These are phyloP conservation scores for Castanopsis chinensis DNA, from an alignment of 306 rosid genomes.

Conservation along the genomic window DNA sequence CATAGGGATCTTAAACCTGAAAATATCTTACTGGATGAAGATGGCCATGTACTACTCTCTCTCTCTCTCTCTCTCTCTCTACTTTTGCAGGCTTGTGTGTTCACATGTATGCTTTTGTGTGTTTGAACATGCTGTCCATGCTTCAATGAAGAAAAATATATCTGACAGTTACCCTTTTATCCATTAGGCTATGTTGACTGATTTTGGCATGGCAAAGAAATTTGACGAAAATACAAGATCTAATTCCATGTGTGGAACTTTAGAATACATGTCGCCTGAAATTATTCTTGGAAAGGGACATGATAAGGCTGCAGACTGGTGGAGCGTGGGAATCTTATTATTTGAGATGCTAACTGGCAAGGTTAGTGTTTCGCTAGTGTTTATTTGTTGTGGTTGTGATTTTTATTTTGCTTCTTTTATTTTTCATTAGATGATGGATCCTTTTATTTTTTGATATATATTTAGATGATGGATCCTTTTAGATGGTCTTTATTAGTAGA, in stretches of 20 bases:
- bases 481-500: neutral
- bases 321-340: constrained; percentile 90
- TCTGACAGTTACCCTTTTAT: constrained; percentile 24
- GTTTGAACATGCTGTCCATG: neutral
- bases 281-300: constrained; percentile 96
- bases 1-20: constrained; percentile 98
- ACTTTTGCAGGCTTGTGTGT: neutral
- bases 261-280: constrained; percentile 99
- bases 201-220: constrained; percentile 90
- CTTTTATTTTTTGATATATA: neutral
- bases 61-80: constrained; percentile 20
- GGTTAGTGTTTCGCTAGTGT: constrained; percentile 40
- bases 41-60: constrained; percentile 75
- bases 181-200: constrained; percentile 85
- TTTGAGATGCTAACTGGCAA: constrained; percentile 99
- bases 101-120: neutral
- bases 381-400: constrained; percentile 9
- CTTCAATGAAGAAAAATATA: constrained; percentile 16
- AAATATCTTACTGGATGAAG: constrained; percentile 79
- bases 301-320: constrained; percentile 98
- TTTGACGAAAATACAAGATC: constrained; percentile 78
- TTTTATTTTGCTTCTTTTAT: constrained; percentile 10
- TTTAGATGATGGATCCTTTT: neutral
- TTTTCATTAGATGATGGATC: neutral
- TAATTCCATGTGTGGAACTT: constrained; percentile 89